Percentiles rank a stretch among this genome's conserved stretches.
These are phyloP conservation scores for Pichia sp. DNA, from an alignment of 1,139 yeast genomes.

Conservation along the genomic window DNA sequence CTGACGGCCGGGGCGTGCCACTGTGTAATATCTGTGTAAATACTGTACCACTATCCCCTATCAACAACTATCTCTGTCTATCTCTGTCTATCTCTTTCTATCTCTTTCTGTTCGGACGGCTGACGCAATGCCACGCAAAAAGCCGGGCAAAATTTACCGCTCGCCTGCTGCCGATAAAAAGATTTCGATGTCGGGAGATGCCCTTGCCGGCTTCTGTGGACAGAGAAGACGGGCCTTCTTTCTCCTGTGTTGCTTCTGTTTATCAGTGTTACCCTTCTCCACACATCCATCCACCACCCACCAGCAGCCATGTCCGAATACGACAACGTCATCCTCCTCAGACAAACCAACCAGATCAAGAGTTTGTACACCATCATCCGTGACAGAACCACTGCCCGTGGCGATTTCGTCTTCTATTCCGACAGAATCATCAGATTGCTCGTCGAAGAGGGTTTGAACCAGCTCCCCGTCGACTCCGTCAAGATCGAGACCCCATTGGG, in stretches of 20 bases:
- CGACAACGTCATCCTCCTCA: slow-evolving; percentile 64
- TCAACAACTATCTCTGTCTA: not conserved
- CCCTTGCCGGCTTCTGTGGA: no score
- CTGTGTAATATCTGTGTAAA: no score
- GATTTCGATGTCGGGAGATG: no score
- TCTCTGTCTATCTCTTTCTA: no score
- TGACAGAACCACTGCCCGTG: slow-evolving; percentile 71
- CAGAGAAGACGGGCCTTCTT: no score
- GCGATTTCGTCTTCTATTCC: slow-evolving; percentile 92
- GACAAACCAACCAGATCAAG: slow-evolving; percentile 84
- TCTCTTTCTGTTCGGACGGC: no score
- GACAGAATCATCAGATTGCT: slow-evolving; percentile 90
- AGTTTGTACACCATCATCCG: slow-evolving; percentile 92
- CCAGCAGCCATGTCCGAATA: slow-evolving; percentile 20
- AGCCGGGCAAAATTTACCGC: not conserved
- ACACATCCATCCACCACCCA: no score
- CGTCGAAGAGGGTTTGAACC: slow-evolving; percentile 94
- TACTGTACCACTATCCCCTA: no score
- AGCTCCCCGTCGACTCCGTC: slow-evolving; percentile 75
- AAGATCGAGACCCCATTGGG: slow-evolving; percentile 77
- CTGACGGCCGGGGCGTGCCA: not conserved
- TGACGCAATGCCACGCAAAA: not conserved
- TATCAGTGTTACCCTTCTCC: no score
- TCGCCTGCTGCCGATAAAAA: no score
- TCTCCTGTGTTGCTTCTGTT: no score